Evolutionary conservation across 2,329 filamentous ascomycete genomes (phyloP).

Genomic region (Colletotrichum tofieldiae): DNA sequence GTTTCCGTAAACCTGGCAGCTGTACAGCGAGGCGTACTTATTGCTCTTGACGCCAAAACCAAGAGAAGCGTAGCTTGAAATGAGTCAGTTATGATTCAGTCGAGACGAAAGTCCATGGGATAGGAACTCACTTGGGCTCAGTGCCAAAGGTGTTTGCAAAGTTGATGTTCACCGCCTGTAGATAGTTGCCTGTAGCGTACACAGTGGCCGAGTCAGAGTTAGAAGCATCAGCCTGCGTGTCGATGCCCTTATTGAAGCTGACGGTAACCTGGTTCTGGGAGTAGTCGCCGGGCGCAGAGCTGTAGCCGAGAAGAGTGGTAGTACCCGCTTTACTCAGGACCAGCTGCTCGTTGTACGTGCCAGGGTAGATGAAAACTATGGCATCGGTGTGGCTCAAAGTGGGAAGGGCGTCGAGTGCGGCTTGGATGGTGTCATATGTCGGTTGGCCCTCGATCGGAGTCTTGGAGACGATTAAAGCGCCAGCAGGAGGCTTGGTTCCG

Average conservation of each 20-base stretch:
- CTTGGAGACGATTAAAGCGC: no score
- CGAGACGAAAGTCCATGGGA: no score
- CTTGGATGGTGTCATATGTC: no score
- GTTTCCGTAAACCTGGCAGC: conserved; percentile 48
- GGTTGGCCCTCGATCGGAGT: no score
- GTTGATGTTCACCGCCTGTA: conserved; percentile 57
- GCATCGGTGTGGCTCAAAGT: conserved; percentile 51
- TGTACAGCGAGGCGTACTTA: conserved; percentile 56
- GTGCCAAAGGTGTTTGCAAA: conserved; percentile 57
- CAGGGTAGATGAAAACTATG: conserved; percentile 49
- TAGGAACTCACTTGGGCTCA: conserved; percentile 46
- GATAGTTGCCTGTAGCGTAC: conserved; percentile 57
- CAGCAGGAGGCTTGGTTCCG: conserved; percentile 42
- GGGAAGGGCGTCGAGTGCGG: no score
- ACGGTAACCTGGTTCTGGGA: conserved; percentile 49
- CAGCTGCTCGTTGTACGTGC: conserved; percentile 57
- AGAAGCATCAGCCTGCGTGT: conserved; percentile 54
- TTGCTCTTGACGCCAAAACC: conserved; percentile 58
- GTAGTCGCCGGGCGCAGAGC: conserved; percentile 53
- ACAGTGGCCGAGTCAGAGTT: conserved; percentile 58
- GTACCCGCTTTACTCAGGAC: conserved; percentile 55
- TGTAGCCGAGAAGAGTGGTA: conserved; percentile 58
- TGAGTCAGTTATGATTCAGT: background rate
- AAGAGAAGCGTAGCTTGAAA: conserved; percentile 52
- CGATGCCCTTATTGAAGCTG: conserved; percentile 50